Base-by-base conservation (phyloP, 1,284 basidiomycete species). In the Trametes hirsuta region DNA sequence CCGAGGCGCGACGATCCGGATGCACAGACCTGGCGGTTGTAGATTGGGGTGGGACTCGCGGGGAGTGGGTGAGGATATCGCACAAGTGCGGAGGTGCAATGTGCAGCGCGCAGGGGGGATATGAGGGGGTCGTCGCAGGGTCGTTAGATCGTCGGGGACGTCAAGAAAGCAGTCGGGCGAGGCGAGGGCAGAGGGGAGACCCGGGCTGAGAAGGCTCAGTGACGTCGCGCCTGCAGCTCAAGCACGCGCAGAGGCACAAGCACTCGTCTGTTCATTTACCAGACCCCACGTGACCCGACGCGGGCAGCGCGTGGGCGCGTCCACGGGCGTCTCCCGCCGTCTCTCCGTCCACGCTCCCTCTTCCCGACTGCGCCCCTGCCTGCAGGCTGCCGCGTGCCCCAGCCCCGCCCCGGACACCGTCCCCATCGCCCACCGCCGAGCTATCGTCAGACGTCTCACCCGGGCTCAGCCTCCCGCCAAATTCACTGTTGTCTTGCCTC, bases 121-220 rank as follows among this genome's bases (percentile, higher is more conserved):
- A 40, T 47, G 10, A 39, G 44, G 42, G 34, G 40, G 44, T 58
- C 56, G 56, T 58, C 21, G 49, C 21, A 22, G 52, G n/a, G 49
- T 52, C 56, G 56, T 58, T 14, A 58, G 56, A 52, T 58, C 55
- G 55, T 57, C 42, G 48, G 25, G 35, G 25, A 42, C 24, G n/a
- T 37, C 25, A 39, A 18, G 22, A 21, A 24, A 11, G 40, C 15
- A n/a, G 18, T 30, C 6, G 18, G 14, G 41, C 9, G 39, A 25
- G 54, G 42, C n/a, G 44, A 47, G 56, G 56, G 56, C 56, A 58
- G 56, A 58, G 56, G 56, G 56, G 49, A 58, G 37, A 40, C 42
- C 21, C 51, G 42, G 24, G 22, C 25, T 24, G 15, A 25, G 40
- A n/a, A 18, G 21, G 22, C 47, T 18, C 35, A 21, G 56, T 58